Percentiles rank a stretch among this genome's conserved stretches.
phyloP scores from a whole-genome alignment of 768 basidiomycete genomes.

The Amanita jacksonii region DNA sequence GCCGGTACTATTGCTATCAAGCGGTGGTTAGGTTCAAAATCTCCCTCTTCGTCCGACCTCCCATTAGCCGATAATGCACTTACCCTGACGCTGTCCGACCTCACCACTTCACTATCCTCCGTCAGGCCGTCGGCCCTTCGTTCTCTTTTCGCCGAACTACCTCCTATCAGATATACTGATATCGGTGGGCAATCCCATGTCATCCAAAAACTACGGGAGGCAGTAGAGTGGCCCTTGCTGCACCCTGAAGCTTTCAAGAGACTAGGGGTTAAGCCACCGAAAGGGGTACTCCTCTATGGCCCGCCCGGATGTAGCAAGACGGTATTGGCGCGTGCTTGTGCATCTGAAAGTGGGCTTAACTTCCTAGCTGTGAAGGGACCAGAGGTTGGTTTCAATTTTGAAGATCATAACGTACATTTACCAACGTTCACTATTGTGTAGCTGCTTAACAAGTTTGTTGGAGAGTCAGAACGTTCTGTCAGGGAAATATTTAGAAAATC shows the following conservation, averaged over 20 bases:
- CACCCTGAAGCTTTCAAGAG: conserved; percentile 83
- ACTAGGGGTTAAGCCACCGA: conserved; percentile 80
- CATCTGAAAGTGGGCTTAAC: conserved; percentile 89
- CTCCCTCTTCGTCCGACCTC: conserved; percentile 12
- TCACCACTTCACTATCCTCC: conserved; percentile 59
- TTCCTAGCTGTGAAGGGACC: conserved; percentile 97
- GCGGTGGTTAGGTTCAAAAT: conserved; percentile 42
- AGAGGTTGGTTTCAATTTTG: conserved; percentile 54
- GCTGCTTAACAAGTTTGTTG: conserved; percentile 95
- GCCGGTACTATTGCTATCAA: conserved; percentile 91
- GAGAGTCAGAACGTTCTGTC: conserved; percentile 92
- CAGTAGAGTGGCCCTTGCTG: conserved; percentile 90
- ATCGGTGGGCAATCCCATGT: conserved; percentile 80
- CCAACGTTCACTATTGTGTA: conserved; percentile 20
- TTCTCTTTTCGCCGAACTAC: conserved; percentile 82
- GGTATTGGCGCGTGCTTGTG: conserved; percentile 83
- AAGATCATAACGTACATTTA: conserved; percentile 6
- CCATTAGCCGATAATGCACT: conserved; percentile 4
- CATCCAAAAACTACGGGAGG: conserved; percentile 82
- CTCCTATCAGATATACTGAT: conserved; percentile 74
- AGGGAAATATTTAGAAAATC: conserved; percentile 95
- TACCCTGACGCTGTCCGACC: conserved; percentile 48
- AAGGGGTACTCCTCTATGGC: conserved; percentile 87
- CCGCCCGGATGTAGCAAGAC: conserved; percentile 99
- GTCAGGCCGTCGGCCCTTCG: conserved; percentile 93